phyloP scores from a whole-genome alignment of 495 filamentous ascomycete genomes.

The Talaromyces stipitatus region DNA sequence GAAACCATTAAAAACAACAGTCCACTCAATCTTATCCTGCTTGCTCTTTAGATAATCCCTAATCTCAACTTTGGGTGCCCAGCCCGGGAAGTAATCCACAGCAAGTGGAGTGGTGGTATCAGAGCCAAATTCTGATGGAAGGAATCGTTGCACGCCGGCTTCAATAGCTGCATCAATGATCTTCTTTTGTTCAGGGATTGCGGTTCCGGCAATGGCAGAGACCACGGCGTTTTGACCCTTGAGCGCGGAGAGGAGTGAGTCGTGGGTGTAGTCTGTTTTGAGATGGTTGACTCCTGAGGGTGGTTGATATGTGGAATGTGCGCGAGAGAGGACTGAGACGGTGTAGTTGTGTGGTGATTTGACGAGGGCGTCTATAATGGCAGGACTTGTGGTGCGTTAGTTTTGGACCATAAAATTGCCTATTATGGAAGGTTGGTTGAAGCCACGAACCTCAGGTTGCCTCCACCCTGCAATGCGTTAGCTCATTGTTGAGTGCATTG shows the following conservation, averaged over 20 bases:
- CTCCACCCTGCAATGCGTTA: not conserved
- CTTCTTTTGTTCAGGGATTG: conserved; percentile 23
- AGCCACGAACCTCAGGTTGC: conserved; percentile 1
- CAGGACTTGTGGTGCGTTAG: not conserved
- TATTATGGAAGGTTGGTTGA: not conserved
- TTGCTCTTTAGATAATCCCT: conserved; percentile 31
- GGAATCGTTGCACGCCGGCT: conserved; percentile 46
- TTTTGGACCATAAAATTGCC: not conserved
- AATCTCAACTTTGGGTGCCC: conserved; percentile 29
- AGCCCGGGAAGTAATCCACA: conserved; percentile 17
- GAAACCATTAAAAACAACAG: conserved; percentile 30
- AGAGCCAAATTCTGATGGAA: conserved; percentile 44
- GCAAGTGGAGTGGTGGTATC: conserved; percentile 23
- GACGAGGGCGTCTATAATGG: not conserved
- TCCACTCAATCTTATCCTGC: conserved; percentile 37
- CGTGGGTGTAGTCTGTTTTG: conserved; percentile 3
- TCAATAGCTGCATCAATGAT: conserved; percentile 44
- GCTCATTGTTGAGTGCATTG: not conserved
- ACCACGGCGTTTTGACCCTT: conserved; percentile 30
- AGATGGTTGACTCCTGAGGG: not conserved
- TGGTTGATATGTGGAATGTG: conserved; percentile 9
- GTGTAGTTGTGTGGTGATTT: conserved; percentile 5
- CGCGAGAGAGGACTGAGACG: conserved; percentile 30
- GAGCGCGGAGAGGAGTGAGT: conserved; percentile 17
- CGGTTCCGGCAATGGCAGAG: conserved; percentile 19